Percentiles rank a stretch among this genome's conserved stretches.
Evolutionary conservation across 2,329 filamentous ascomycete species (phyloP).

Genomic region (Taxawa tesnikishii): DNA sequence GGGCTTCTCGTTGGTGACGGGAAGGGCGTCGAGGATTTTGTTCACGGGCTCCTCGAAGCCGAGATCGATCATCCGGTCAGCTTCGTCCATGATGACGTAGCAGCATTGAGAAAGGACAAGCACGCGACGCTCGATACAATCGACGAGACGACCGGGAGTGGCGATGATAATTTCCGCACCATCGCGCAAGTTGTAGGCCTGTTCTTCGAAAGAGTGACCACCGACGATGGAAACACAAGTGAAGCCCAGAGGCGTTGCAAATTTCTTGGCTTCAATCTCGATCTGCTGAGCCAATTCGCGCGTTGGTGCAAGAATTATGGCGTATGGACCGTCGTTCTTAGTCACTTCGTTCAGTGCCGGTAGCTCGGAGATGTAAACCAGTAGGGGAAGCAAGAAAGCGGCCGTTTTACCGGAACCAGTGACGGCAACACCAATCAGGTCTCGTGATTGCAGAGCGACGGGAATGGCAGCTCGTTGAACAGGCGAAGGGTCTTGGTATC

Average conservation of each 20-base stretch:
- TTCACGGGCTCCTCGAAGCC: slow-evolving; percentile 97
- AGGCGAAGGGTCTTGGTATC: slow-evolving; percentile 82
- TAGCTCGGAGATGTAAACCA: slow-evolving; percentile 88
- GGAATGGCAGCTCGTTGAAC: slow-evolving; percentile 93
- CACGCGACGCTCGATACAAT: slow-evolving; percentile 88
- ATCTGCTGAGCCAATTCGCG: slow-evolving; percentile 97
- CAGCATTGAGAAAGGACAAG: slow-evolving; percentile 92
- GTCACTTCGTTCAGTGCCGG: slow-evolving; percentile 73
- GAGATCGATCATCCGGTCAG: slow-evolving; percentile 96
- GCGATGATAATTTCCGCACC: slow-evolving; percentile 97
- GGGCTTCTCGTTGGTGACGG: slow-evolving; percentile 87
- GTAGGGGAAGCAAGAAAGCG: slow-evolving; percentile 78
- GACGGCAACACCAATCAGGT: slow-evolving; percentile 95
- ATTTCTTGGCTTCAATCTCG: slow-evolving; percentile 85
- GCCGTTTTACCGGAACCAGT: slow-evolving; percentile 98
- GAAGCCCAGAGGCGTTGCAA: slow-evolving; percentile 81
- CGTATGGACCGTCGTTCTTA: slow-evolving; percentile 91
- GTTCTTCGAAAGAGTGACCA: slow-evolving; percentile 89
- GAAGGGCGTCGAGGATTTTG: slow-evolving; percentile 90
- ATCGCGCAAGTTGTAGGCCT: slow-evolving; percentile 77
- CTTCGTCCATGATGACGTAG: slow-evolving; percentile 99
- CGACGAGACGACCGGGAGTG: slow-evolving; percentile 92
- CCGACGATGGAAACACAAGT: slow-evolving; percentile 96
- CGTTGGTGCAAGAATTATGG: slow-evolving; percentile 91
- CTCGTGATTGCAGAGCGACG: slow-evolving; percentile 80